phyloP scores from a whole-genome alignment of 495 filamentous ascomycete genomes.

The Physcia stellaris region DNA sequence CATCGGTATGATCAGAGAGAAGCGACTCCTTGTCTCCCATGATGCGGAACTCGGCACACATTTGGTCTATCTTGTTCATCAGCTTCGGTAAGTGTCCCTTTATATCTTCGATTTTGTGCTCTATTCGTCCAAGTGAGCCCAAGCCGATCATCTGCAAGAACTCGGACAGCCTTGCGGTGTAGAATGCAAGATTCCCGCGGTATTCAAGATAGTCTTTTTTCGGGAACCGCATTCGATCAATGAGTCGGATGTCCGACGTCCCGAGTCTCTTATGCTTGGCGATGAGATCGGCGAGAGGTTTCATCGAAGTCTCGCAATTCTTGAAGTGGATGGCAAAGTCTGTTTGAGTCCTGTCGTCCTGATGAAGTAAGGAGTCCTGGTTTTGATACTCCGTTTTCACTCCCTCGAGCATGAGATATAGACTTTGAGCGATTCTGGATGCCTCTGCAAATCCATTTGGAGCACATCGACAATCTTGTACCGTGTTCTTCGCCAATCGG shows the following conservation, averaged over 20 bases:
- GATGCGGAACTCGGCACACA: not conserved
- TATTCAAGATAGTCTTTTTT: slow-evolving; percentile 3
- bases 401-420: not conserved
- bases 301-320: not conserved
- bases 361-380: not conserved
- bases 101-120: slow-evolving; percentile 1
- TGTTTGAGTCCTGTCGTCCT: not conserved
- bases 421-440: not conserved
- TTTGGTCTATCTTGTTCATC: slow-evolving; percentile 1
- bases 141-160: not conserved
- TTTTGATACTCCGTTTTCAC: not conserved
- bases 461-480: not conserved
- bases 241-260: not conserved
- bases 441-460: not conserved
- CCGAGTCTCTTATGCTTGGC: not conserved
- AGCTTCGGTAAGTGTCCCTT: not conserved
- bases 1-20: not conserved
- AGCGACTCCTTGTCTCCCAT: not conserved
- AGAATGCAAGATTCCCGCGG: slow-evolving; percentile 1
- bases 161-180: not conserved
- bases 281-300: slow-evolving; percentile 1
- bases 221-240: slow-evolving; percentile 1
- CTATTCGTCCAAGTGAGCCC: slow-evolving; percentile 1
- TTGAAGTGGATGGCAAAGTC: not conserved
- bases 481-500: not conserved